Percentiles rank a stretch among this genome's conserved stretches.
phyloP scores from a whole-genome alignment of 257 asterid species.

The Pogostemon cablin region DNA sequence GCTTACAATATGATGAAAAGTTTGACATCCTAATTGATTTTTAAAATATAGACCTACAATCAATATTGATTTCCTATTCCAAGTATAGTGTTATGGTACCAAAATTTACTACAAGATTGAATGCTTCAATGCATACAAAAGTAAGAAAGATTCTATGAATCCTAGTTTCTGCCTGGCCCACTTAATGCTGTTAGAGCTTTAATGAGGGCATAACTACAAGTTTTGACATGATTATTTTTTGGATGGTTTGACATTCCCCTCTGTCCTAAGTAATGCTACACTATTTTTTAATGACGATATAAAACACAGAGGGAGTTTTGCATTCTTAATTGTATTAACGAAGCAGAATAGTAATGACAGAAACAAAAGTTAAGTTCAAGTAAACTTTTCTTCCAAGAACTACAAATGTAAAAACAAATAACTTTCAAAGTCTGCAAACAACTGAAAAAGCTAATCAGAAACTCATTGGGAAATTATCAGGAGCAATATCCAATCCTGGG shows the following conservation, averaged over 20 bases:
- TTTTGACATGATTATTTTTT: background rate
- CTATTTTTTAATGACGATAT: constrained; percentile 4
- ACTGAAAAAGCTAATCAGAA: background rate
- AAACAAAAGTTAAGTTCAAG: background rate
- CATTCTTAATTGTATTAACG: constrained; percentile 4
- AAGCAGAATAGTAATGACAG: background rate
- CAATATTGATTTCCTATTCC: constrained; percentile 10
- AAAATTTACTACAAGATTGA: background rate
- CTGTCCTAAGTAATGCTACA: background rate
- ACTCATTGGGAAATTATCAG: background rate
- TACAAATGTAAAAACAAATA: background rate
- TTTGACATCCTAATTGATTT: background rate
- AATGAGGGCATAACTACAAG: constrained; percentile 12
- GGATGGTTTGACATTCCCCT: constrained; percentile 4
- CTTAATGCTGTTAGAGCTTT: constrained; percentile 1
- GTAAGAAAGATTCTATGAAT: background rate
- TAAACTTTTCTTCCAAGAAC: background rate
- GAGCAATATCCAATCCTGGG: background rate
- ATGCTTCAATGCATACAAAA: background rate
- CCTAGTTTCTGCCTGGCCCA: background rate
- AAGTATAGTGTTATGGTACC: constrained; percentile 2
- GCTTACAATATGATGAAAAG: background rate
- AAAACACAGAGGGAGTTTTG: background rate
- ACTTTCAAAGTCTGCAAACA: background rate
- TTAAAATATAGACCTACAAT: background rate